Evolutionary conservation across 176 grass and related monocot genomes (phyloP), one percentile per base, ranked within the genome.

Genomic region (Neostapfia colusana): DNA sequence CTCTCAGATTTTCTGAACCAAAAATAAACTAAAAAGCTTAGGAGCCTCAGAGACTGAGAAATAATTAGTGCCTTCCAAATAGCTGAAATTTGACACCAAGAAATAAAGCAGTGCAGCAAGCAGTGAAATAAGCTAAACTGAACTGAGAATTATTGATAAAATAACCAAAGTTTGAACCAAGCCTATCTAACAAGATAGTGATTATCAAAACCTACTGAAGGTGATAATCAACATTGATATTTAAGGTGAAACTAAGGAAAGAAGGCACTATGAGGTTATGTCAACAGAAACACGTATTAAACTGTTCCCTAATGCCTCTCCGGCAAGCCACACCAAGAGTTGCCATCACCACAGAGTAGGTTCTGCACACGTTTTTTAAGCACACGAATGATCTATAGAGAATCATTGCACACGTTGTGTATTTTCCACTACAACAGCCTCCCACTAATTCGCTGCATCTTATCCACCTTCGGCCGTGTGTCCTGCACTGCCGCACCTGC

Each of bases 81-180:
- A 17, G 15, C 46, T 17, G 15, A 5, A 17, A 49, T 15, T 49
- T 17, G 46, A 17, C 46, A 49, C 46, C 46, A 54, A 54, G 18
- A 54, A 54, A 54, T 54, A 54, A 54, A 82, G 9, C 14, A 74
- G 36, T 42, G n/a, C 27, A 63, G 5, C 27, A 63, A 61, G 31
- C 62, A 56, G 15, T 23, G 18, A 75, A 75, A 43, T 10, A 80
- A 36, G 26, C 18, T 46, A 44, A 51, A 54, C 23, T 69, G 26
- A 74, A 38, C 25, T 12, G 21, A 37, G 50, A 53, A 9, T 6
- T 53, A 62, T 18, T 5, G 63, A 39, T 21, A 20, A 14, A 36
- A 73, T 38, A 73, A 20, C 8, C 15, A 1, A 72, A 72, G 49
- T 2, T 24, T 10, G 41, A 54, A 67, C 36, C 13, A 76, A 61